Percentiles rank a stretch among this genome's conserved stretches.
phyloP scores from a whole-genome alignment of 192 early-diverging fungal species.

The Chytriomyces hyalinus region DNA sequence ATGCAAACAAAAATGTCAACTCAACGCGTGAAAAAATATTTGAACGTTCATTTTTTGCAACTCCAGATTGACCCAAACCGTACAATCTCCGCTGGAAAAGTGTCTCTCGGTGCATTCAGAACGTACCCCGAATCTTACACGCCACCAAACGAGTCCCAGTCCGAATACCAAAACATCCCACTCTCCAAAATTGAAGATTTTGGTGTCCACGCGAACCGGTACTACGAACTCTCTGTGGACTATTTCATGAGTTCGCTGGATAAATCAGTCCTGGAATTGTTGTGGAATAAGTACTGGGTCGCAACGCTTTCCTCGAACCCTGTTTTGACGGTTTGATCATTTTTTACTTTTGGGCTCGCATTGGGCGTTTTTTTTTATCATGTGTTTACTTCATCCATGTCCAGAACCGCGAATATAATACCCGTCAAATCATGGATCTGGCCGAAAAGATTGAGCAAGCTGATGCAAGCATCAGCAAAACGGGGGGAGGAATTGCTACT shows the following conservation, averaged over 20 bases:
- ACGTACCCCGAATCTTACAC: constrained; percentile 92
- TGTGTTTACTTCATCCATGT: neutral
- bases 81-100: constrained; percentile 94
- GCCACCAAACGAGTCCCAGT: constrained; percentile 72
- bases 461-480: constrained; percentile 58
- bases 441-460: constrained; percentile 84
- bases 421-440: constrained; percentile 79
- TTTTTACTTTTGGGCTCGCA: neutral
- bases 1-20: constrained; percentile 19
- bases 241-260: constrained; percentile 95
- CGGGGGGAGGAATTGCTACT: constrained; percentile 12
- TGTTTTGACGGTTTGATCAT: constrained; percentile 72
- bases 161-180: constrained; percentile 90
- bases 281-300: constrained; percentile 99
- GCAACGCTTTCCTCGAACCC: constrained; percentile 93
- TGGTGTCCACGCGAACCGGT: constrained; percentile 87
- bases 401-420: constrained; percentile 81
- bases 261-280: constrained; percentile 79
- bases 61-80: constrained; percentile 91
- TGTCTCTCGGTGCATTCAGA: constrained; percentile 97
- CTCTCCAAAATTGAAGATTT: constrained; percentile 97
- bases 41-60: constrained; percentile 3
- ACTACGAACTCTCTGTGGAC: constrained; percentile 89
- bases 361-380: constrained; percentile 8
- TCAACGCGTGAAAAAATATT: neutral